Conservation (phyloP, 2,329 filamentous ascomycete genomes). For the Penicillium sp. region DNA sequence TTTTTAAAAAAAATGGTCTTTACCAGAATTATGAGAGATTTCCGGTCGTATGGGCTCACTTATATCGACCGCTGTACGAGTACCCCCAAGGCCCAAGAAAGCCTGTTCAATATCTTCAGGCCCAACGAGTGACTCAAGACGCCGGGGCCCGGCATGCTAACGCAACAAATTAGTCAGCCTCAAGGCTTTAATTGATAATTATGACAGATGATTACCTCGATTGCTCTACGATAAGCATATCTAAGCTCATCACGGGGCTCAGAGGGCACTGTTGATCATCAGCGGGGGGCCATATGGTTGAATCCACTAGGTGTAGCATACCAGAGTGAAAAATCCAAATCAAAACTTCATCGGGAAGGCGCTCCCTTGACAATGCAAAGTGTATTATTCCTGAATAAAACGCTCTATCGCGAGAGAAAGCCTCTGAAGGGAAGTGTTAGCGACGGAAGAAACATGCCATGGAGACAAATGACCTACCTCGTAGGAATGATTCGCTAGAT, state of each 20-base stretch:
- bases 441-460: neutral
- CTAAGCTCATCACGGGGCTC: slow-evolving; percentile 56
- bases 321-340: slow-evolving; percentile 55
- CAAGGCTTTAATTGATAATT: slow-evolving; percentile 9
- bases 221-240: slow-evolving; percentile 55
- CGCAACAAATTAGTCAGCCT: neutral
- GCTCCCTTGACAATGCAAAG: slow-evolving; percentile 45
- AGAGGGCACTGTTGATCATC: slow-evolving; percentile 40
- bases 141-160: slow-evolving; percentile 26
- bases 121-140: slow-evolving; percentile 35
- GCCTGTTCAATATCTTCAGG: slow-evolving; percentile 44
- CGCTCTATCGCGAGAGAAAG: slow-evolving; percentile 52
- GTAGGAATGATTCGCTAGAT: slow-evolving; percentile 29
- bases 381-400: slow-evolving; percentile 62
- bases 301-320: slow-evolving; percentile 17
- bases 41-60: slow-evolving; percentile 27
- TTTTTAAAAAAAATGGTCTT: neutral
- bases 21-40: slow-evolving; percentile 10
- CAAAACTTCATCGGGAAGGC: slow-evolving; percentile 61
- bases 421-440: slow-evolving; percentile 27
- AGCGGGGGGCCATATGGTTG: slow-evolving; percentile 3
- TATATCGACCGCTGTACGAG: slow-evolving; percentile 40
- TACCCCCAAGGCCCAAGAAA: slow-evolving; percentile 58
- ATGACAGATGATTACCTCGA: slow-evolving; percentile 38
- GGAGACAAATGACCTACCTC: slow-evolving; percentile 24